These are phyloP conservation scores for Penicillium crystallinum DNA, from an alignment of 495 filamentous ascomycete species.

Conservation along the genomic window DNA sequence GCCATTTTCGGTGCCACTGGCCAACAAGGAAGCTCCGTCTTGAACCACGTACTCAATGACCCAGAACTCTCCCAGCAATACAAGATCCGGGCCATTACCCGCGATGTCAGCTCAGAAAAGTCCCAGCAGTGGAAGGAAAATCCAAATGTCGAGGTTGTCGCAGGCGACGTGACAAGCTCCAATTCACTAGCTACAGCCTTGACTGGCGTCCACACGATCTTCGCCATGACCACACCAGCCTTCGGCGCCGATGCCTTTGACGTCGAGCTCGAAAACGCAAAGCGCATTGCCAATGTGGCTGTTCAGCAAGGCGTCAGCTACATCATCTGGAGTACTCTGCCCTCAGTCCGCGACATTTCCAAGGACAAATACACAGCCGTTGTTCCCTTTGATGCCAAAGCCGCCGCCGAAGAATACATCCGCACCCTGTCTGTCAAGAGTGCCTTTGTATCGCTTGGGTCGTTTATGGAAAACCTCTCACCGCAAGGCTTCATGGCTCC, in stretches of 20 bases:
- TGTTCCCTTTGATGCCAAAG: background rate
- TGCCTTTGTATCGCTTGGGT: slow-evolving; percentile 40
- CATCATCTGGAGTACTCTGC: background rate
- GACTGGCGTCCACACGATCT: slow-evolving; percentile 42
- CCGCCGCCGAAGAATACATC: background rate
- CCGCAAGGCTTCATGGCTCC: slow-evolving; percentile 11
- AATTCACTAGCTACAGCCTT: slow-evolving; percentile 41
- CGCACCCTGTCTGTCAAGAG: slow-evolving; percentile 31
- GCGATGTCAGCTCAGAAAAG: slow-evolving; percentile 20
- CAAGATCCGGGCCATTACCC: slow-evolving; percentile 51
- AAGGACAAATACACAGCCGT: background rate
- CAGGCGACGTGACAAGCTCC: slow-evolving; percentile 38
- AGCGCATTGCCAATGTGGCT: slow-evolving; percentile 43
- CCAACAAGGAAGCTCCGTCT: slow-evolving; percentile 55
- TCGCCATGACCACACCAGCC: slow-evolving; percentile 40
- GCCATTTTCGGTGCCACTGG: slow-evolving; percentile 61
- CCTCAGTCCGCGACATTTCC: background rate
- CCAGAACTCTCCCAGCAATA: slow-evolving; percentile 43
- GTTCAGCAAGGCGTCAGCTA: slow-evolving; percentile 13
- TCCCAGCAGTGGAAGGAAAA: slow-evolving; percentile 25
- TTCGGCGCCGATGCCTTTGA: slow-evolving; percentile 26
- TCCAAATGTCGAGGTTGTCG: slow-evolving; percentile 43
- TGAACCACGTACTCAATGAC: slow-evolving; percentile 46
- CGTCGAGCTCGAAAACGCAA: slow-evolving; percentile 37
- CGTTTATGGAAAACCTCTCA: slow-evolving; percentile 48